These are phyloP conservation scores for Dissophora ornata DNA, from an alignment of 192 early-diverging fungal species.

Conservation along the genomic window DNA sequence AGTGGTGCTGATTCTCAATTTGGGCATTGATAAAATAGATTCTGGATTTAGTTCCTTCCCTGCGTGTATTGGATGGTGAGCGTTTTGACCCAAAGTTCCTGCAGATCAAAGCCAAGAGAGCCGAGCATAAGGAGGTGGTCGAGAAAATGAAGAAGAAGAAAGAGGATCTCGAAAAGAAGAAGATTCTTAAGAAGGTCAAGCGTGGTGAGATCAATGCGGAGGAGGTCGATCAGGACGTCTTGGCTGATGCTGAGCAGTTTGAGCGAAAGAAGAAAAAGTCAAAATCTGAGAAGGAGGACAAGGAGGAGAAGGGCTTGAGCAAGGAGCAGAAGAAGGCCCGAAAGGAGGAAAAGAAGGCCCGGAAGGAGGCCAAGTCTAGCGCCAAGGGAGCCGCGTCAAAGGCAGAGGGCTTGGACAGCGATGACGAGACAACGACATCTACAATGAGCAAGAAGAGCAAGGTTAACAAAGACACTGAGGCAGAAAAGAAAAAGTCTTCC, in stretches of 20 bases:
- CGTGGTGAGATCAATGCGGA: constrained; percentile 39
- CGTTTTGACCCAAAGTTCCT: constrained; percentile 80
- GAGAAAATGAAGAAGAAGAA: constrained; percentile 61
- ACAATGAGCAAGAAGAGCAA: constrained; percentile 6
- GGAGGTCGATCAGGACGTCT: constrained; percentile 22
- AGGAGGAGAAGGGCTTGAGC: constrained; percentile 37
- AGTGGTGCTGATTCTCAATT: not conserved
- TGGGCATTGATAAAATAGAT: too few species aligned
- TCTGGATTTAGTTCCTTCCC: constrained; percentile 65
- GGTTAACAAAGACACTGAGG: not conserved
- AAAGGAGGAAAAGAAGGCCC: constrained; percentile 34
- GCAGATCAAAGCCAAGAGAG: constrained; percentile 72
- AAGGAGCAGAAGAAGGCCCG: constrained; percentile 30
- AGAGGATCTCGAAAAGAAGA: constrained; percentile 61
- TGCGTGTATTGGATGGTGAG: constrained; percentile 79
- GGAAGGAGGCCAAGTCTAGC: constrained; percentile 25
- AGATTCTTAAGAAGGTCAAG: constrained; percentile 47
- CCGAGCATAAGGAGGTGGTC: constrained; percentile 57
- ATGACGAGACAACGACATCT: not conserved
- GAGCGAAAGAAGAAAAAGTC: constrained; percentile 42
- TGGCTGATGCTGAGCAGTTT: constrained; percentile 29
- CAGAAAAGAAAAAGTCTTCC: constrained; percentile 3
- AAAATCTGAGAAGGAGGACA: constrained; percentile 16
- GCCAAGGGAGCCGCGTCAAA: constrained; percentile 1
- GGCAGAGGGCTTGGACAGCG: not conserved